phyloP scores from a whole-genome alignment of 2,329 filamentous ascomycete genomes.

The Lanzia echinophila region DNA sequence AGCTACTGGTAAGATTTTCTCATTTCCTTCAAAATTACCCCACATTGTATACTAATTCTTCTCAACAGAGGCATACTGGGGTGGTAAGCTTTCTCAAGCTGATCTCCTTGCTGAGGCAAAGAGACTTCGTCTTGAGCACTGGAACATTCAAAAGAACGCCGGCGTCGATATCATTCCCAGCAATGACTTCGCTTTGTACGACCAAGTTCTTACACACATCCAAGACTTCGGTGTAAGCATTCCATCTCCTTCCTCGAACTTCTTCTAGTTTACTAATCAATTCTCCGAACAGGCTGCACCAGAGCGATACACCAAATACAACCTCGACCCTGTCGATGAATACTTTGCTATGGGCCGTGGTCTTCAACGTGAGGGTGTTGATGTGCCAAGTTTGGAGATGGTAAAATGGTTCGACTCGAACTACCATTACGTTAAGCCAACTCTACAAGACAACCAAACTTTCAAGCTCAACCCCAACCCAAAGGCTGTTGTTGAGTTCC shows the following conservation, averaged over 20 bases:
- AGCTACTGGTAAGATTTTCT: constrained; percentile 53
- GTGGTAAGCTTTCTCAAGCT: constrained; percentile 83
- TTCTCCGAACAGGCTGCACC: constrained; percentile 62
- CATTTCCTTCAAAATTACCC: neutral
- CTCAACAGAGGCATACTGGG: constrained; percentile 78
- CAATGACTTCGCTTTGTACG: constrained; percentile 99
- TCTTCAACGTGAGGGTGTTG: constrained; percentile 89
- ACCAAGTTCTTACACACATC: constrained; percentile 96
- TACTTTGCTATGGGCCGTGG: constrained; percentile 99
- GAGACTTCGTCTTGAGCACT: constrained; percentile 92
- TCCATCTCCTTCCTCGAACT: neutral
- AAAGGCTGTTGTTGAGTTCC: constrained; percentile 92
- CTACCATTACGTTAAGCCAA: constrained; percentile 99
- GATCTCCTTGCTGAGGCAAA: constrained; percentile 93
- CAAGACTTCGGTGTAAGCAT: constrained; percentile 85
- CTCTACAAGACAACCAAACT: constrained; percentile 90
- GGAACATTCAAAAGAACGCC: constrained; percentile 99
- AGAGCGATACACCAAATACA: constrained; percentile 87
- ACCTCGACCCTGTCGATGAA: constrained; percentile 82
- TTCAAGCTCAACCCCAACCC: constrained; percentile 84
- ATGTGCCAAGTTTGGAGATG: constrained; percentile 96
- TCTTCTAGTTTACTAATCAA: constrained; percentile 12
- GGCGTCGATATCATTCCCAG: constrained; percentile 96
- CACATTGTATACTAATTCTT: constrained; percentile 8
- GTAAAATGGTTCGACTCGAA: constrained; percentile 99